phyloP scores from a whole-genome alignment of 139 green algal species.

The Chlamydomonas sp. region DNA sequence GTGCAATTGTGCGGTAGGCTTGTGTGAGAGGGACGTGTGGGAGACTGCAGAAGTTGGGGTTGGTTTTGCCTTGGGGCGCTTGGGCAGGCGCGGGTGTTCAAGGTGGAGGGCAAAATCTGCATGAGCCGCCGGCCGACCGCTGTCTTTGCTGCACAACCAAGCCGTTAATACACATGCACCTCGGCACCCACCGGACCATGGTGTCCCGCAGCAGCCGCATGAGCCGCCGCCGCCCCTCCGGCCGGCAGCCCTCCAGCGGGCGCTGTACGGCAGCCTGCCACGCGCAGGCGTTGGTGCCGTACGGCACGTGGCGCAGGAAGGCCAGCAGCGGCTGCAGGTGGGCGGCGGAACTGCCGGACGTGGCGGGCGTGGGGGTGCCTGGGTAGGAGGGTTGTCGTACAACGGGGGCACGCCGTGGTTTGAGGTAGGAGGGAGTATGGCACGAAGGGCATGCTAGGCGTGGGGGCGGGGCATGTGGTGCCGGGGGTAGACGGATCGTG shows the following conservation, averaged over 20 bases:
- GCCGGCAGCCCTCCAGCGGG: conserved; percentile 69
- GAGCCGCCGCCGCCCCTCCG: conserved; percentile 67
- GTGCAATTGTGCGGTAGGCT: neutral
- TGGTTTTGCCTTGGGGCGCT: neutral
- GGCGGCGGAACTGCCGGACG: conserved; percentile 47
- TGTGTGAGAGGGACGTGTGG: neutral
- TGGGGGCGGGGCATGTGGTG: no score
- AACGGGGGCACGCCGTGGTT: neutral
- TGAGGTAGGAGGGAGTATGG: neutral
- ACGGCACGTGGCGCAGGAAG: conserved; percentile 88
- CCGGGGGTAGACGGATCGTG: no score
- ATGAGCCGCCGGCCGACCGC: no score
- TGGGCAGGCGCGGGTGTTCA: no score
- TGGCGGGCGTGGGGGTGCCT: conserved; percentile 79
- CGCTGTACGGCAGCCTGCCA: conserved; percentile 74
- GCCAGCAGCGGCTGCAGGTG: conserved; percentile 91
- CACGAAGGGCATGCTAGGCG: no score
- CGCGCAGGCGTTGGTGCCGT: conserved; percentile 49
- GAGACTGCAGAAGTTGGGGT: neutral
- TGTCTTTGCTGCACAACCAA: no score
- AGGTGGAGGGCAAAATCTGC: no score
- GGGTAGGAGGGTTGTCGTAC: neutral
- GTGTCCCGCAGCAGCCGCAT: conserved; percentile 67
- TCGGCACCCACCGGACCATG: conserved; percentile 79
- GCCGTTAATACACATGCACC: neutral